Conservation (phyloP, 2,329 filamentous ascomycete species). For the Botrytis elliptica region DNA sequence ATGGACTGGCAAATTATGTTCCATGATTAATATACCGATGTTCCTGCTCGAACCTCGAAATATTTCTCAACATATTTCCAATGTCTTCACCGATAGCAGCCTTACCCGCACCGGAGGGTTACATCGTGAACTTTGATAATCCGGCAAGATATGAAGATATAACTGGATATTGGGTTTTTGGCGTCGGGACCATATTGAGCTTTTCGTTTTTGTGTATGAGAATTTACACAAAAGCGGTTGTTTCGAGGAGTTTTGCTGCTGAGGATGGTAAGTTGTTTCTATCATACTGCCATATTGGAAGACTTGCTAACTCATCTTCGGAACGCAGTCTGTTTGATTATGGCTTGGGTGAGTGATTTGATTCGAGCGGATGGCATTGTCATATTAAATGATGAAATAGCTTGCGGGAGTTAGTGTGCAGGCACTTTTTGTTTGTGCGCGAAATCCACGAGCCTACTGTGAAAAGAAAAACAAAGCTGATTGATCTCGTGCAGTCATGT, state of each 20-base stretch:
- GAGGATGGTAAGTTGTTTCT: slow-evolving; percentile 6
- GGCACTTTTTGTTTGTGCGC: not conserved
- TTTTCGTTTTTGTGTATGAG: not conserved
- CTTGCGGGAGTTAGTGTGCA: slow-evolving; percentile 7
- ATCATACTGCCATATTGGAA: not conserved
- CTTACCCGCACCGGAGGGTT: slow-evolving; percentile 9
- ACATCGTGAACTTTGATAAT: slow-evolving; percentile 1
- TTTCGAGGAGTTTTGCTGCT: slow-evolving; percentile 8
- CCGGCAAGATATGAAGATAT: not conserved
- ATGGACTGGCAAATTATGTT: not conserved
- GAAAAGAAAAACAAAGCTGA: not conserved
- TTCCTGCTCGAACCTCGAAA: not conserved
- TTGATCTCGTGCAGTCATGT: not conserved
- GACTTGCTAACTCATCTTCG: not conserved
- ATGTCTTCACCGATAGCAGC: not conserved
- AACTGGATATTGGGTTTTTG: slow-evolving; percentile 13
- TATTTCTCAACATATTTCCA: not conserved
- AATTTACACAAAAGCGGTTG: not conserved
- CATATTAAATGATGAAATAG: not conserved
- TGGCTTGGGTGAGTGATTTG: slow-evolving; percentile 12
- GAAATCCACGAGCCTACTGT: not conserved
- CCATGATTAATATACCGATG: not conserved
- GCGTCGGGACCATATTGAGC: slow-evolving; percentile 2
- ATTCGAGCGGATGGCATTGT: not conserved
- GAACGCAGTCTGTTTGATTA: not conserved